Percentiles rank a stretch among this genome's conserved stretches.
phyloP scores from a whole-genome alignment of 2,329 filamentous ascomycete genomes.

The Fusarium compactum region DNA sequence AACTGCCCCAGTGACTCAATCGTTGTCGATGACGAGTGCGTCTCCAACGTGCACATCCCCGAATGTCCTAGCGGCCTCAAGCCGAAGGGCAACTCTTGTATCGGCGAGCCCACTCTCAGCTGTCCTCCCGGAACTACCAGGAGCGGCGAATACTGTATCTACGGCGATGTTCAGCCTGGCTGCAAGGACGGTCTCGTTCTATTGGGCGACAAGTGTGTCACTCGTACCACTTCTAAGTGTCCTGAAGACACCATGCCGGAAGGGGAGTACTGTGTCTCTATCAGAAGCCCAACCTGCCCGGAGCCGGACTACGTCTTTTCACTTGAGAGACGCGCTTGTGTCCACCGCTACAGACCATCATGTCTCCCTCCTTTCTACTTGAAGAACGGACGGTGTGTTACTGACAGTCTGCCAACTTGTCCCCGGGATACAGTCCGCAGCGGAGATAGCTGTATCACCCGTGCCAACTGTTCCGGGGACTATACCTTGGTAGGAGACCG shows the following conservation, averaged over 20 bases:
- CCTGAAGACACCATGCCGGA: not conserved
- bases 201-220: not conserved
- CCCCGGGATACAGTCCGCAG: not conserved
- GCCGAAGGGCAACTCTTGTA: not conserved
- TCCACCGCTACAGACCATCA: not conserved
- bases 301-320: not conserved
- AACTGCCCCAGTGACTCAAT: not conserved
- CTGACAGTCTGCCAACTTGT: not conserved
- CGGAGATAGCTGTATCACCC: not conserved
- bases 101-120: not conserved
- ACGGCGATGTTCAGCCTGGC: not conserved
- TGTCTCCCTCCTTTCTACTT: constrained; percentile 1
- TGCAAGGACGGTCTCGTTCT: not conserved
- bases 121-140: not conserved
- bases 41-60: not conserved
- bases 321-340: not conserved
- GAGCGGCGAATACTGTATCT: constrained; percentile 2
- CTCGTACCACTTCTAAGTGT: not conserved
- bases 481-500: not conserved
- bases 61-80: not conserved
- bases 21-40: not conserved
- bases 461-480: not conserved
- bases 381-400: not conserved
- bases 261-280: constrained; percentile 3
- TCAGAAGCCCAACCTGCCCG: not conserved